Base-by-base conservation (phyloP, 2,329 filamentous ascomycete genomes). In the Fusarium coffeatum region DNA sequence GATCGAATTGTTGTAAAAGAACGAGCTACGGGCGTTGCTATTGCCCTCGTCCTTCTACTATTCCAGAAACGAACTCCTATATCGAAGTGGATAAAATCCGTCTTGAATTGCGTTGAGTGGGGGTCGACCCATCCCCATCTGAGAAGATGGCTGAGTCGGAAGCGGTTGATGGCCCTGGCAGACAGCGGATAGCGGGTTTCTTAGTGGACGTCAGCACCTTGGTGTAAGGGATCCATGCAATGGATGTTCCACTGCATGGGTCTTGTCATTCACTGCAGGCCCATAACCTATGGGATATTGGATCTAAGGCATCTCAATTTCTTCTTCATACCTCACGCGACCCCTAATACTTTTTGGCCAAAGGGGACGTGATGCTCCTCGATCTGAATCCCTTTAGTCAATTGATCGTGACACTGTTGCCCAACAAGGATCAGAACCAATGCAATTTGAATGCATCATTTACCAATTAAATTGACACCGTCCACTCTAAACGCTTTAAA, bases 41-140 rank as follows among this genome's bases (percentile, higher is more conserved):
- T 70, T 53, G 41, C 68, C 54, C 59, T 70, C 63, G 63, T 70
- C 55, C 47, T 41, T 71, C 49, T 51, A 40, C 42, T 55, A 47
- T 60, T 47, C 55, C 42, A 51, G 54, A 55, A 64, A 55, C 51
- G 64, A 64, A 67, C 67, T 70, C 68, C 68, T 70, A 69, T 70
- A 60, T 64, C 47, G 63, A 68, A 53, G 60, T 69, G 63, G 63
- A 61, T 60, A 60, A 57, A 60, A 37, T 57, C 50, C 58, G 55
- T 54, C 59, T 59, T 65, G 40, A 60, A 49, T 55, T 72, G 37
- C 56, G 50, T 41, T 58, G 46, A 48, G 69, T 72, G 69, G 69
- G 66, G 68, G 54, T 53, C 62, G 41, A 69, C 48, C 61, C 60
- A 64, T 63, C 32, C 43, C 56, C 41, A 47, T 55, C 41, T 47